Percentiles rank a stretch among this genome's conserved stretches.
Conservation (phyloP, 768 basidiomycete species). For the Suillus weaverae region DNA sequence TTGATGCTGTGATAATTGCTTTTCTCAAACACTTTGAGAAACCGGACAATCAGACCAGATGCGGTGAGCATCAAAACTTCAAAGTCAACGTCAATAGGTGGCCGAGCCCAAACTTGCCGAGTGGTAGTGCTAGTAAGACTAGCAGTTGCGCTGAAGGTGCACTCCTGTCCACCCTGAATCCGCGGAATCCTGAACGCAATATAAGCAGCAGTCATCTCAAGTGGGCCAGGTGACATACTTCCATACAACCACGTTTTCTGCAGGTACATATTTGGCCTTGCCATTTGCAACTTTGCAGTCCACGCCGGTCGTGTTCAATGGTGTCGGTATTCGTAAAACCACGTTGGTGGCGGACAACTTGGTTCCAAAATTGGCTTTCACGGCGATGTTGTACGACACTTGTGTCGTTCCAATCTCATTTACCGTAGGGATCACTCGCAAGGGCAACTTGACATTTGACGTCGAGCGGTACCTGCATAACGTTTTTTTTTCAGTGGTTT, state of each 20-base stretch:
- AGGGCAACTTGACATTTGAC: conserved; percentile 91
- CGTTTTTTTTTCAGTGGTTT: conserved; percentile 2
- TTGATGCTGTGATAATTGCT: conserved; percentile 91
- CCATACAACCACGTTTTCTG: conserved; percentile 96
- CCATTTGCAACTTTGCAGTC: conserved; percentile 90
- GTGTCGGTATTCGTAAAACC: conserved; percentile 92
- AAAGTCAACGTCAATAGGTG: conserved; percentile 98
- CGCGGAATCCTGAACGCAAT: conserved; percentile 72
- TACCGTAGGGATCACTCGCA: conserved; percentile 86
- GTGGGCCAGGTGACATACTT: conserved; percentile 62
- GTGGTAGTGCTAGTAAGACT: conserved; percentile 84
- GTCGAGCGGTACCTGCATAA: conserved; percentile 85
- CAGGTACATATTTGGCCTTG: conserved; percentile 97
- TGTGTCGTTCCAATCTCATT: conserved; percentile 90
- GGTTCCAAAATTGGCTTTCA: conserved; percentile 86
- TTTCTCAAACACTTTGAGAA: conserved; percentile 98
- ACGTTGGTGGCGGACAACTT: conserved; percentile 94
- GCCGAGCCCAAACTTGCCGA: conserved; percentile 95
- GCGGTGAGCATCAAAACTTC: conserved; percentile 99
- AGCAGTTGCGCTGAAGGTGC: conserved; percentile 80
- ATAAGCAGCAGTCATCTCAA: conserved; percentile 10
- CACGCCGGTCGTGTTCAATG: conserved; percentile 88
- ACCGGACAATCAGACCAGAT: conserved; percentile 93
- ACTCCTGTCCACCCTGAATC: conserved; percentile 91
- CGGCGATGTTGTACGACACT: conserved; percentile 86